These are phyloP conservation scores for Platanthera guangdongensis DNA, from an alignment of 106 monocot genomes.

Conservation along the genomic window DNA sequence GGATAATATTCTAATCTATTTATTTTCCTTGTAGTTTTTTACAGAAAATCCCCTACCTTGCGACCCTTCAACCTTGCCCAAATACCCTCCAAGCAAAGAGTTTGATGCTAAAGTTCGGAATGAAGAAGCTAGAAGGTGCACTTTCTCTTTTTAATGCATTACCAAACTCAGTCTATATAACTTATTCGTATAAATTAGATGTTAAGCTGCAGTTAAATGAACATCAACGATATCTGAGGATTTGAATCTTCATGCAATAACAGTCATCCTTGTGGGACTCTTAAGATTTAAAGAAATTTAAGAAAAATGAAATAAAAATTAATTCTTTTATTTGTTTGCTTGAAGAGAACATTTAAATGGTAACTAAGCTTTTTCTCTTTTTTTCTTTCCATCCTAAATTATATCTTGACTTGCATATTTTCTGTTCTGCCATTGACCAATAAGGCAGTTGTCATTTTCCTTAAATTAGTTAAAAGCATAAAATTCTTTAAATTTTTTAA, in stretches of 20 bases:
- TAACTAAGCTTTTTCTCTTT: not conserved
- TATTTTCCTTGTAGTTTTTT: conserved; percentile 43
- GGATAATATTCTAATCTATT: not conserved
- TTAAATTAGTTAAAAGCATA: not conserved
- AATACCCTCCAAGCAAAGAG: conserved; percentile 80
- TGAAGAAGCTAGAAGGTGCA: conserved; percentile 73
- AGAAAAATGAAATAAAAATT: not conserved
- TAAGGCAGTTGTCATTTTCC: not conserved
- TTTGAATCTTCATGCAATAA: not conserved
- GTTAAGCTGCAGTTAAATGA: not conserved
- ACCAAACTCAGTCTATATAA: not conserved
- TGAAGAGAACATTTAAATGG: not conserved
- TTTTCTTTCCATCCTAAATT: not conserved
- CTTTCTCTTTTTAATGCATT: not conserved
- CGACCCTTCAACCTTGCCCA: conserved; percentile 76
- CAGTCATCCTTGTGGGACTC: not conserved
- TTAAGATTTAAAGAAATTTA: not conserved
- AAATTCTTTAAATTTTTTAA: not conserved
- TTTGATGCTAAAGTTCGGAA: conserved; percentile 81
- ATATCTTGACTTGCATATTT: too few species aligned
- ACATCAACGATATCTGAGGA: not conserved
- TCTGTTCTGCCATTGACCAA: not conserved
- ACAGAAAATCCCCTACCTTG: conserved; percentile 60
- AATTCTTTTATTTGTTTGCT: not conserved
- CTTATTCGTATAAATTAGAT: not conserved